phyloP scores from a whole-genome alignment of 1,284 basidiomycete genomes.

The Cerioporus squamosus region DNA sequence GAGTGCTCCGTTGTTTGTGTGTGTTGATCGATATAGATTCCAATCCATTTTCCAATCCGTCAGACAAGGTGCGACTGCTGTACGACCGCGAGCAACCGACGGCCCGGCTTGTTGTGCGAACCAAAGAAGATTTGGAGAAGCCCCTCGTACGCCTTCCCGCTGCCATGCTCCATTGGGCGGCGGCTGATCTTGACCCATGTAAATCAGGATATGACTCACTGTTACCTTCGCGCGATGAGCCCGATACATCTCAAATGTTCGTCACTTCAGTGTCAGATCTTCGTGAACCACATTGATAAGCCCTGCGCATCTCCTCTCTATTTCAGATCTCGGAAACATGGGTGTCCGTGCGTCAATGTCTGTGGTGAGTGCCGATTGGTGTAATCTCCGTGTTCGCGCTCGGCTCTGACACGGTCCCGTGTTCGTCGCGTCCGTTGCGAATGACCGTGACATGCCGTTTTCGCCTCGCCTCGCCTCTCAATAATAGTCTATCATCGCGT shows the following conservation, averaged over 20 bases:
- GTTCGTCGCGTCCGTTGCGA: not conserved
- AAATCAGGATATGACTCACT: conserved; percentile 82
- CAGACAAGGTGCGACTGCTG: conserved; percentile 82
- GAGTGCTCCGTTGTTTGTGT: conserved; percentile 14
- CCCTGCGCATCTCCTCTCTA: not conserved
- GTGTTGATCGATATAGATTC: not conserved
- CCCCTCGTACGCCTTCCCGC: conserved; percentile 61
- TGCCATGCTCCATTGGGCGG: not conserved
- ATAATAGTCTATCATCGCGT: conserved; percentile 78
- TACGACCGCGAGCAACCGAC: conserved; percentile 83
- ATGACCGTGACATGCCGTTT: too few relatives aligned
- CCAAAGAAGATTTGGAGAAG: conserved; percentile 66
- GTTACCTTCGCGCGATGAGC: conserved; percentile 87
- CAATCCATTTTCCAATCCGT: not conserved
- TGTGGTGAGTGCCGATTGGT: conserved; percentile 51
- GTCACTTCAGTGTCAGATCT: conserved; percentile 26
- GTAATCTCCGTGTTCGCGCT: too few relatives aligned
- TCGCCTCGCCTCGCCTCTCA: not conserved
- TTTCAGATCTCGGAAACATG: conserved; percentile 78
- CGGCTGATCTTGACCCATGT: not conserved
- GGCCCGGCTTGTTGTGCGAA: conserved; percentile 76
- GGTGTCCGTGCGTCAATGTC: conserved; percentile 85
- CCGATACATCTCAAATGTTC: conserved; percentile 87
- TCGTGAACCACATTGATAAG: not conserved
- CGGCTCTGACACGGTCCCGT: not conserved